These are phyloP conservation scores for Venturia asperata DNA, from an alignment of 2,329 filamentous ascomycete species.

Conservation along the genomic window DNA sequence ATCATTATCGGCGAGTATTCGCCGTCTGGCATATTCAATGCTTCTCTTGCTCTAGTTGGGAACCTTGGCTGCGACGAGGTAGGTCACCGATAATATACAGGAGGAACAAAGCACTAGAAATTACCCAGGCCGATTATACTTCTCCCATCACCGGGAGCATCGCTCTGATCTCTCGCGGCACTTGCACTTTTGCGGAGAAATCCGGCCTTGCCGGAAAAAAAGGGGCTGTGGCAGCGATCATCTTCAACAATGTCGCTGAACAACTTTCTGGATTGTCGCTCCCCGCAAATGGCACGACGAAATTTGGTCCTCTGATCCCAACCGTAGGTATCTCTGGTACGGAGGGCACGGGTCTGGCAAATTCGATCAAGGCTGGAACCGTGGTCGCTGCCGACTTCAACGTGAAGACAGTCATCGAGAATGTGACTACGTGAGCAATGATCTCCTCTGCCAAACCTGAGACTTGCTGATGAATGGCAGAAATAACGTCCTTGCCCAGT, in stretches of 20 bases:
- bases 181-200: constrained; percentile 66
- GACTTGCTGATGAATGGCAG: constrained; percentile 1
- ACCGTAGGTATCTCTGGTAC: constrained; percentile 59
- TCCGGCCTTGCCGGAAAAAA: constrained; percentile 59
- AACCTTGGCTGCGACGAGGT: constrained; percentile 31
- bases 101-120: neutral
- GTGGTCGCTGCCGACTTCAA: constrained; percentile 34
- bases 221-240: constrained; percentile 62
- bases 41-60: constrained; percentile 26
- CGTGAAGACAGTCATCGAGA: constrained; percentile 35
- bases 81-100: constrained; percentile 19
- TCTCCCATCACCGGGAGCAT: constrained; percentile 53
- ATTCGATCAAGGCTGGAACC: constrained; percentile 44
- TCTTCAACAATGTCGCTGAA: constrained; percentile 68
- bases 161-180: constrained; percentile 63
- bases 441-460: neutral
- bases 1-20: constrained; percentile 24
- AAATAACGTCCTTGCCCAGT: constrained; percentile 32
- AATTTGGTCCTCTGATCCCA: constrained; percentile 49
- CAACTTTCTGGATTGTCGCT: constrained; percentile 59
- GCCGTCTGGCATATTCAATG: constrained; percentile 27
- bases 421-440: constrained; percentile 37
- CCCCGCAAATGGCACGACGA: constrained; percentile 26
- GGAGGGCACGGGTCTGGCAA: constrained; percentile 51
- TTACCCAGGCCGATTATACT: constrained; percentile 53